Conservation (phyloP, 495 filamentous ascomycete genomes). For the Aspergillus campestris region DNA sequence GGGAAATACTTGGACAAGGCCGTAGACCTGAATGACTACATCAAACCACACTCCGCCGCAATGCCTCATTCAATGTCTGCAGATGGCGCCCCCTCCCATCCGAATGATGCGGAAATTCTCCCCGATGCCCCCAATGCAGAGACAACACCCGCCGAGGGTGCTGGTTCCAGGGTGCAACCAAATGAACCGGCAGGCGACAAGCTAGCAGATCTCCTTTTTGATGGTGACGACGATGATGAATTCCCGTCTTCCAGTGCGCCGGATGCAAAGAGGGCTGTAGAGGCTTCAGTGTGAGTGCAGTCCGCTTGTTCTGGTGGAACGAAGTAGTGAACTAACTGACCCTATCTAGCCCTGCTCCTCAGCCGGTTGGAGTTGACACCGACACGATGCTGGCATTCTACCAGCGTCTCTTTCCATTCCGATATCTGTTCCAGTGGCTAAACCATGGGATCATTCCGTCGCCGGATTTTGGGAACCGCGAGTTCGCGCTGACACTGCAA, state of each 20-base stretch:
- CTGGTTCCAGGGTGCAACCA: constrained; percentile 9
- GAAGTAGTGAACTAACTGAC: no score
- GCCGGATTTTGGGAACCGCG: constrained; percentile 82
- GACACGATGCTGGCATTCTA: constrained; percentile 89
- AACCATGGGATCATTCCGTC: constrained; percentile 84
- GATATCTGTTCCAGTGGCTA: constrained; percentile 94
- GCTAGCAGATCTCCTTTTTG: constrained; percentile 73
- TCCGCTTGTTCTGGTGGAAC: neutral
- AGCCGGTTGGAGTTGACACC: constrained; percentile 51
- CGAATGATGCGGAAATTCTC: constrained; percentile 29
- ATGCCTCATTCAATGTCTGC: constrained; percentile 50
- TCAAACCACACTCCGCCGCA: constrained; percentile 2
- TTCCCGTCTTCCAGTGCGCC: constrained; percentile 52
- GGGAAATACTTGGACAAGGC: neutral
- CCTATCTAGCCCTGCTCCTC: constrained; percentile 9
- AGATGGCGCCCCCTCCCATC: constrained; percentile 15
- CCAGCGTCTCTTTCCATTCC: constrained; percentile 91
- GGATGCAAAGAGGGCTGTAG: constrained; percentile 32
- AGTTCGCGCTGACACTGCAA: constrained; percentile 88
- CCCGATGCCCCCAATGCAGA: constrained; percentile 28
- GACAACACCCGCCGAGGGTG: constrained; percentile 9
- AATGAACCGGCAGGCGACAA: constrained; percentile 45
- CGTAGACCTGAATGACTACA: neutral
- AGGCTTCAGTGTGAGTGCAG: constrained; percentile 31
- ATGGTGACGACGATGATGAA: constrained; percentile 68